These are phyloP conservation scores for Flaveria brownii DNA, from an alignment of 129 eudicot species.

Conservation along the genomic window DNA sequence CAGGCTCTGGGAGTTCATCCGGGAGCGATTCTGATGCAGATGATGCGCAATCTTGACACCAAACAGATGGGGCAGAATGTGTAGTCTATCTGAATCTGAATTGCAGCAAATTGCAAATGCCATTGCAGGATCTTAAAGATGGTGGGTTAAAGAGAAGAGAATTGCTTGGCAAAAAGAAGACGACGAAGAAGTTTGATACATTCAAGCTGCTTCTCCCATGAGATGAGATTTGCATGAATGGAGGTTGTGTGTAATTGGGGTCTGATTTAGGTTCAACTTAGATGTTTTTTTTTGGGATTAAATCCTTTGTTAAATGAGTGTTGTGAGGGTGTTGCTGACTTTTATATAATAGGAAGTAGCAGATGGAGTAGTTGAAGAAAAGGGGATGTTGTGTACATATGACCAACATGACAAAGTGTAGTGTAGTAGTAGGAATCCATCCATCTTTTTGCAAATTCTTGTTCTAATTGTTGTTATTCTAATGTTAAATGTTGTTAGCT, in stretches of 20 bases:
- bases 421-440: conserved; percentile 28
- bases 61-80: neutral
- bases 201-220: neutral
- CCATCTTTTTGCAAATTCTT: conserved; percentile 33
- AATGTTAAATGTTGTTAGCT: neutral
- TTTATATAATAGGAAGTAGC: neutral
- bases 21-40: conserved; percentile 94
- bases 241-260: conserved; percentile 11
- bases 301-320: conserved; percentile 33
- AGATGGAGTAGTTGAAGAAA: conserved; percentile 3
- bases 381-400: conserved; percentile 38
- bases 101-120: conserved; percentile 1
- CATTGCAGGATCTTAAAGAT: conserved; percentile 3
- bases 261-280: conserved; percentile 26
- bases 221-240: conserved; percentile 21
- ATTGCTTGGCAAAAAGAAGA: conserved; percentile 13
- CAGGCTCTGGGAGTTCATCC: conserved; percentile 91
- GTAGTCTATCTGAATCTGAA: neutral
- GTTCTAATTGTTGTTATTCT: conserved; percentile 27
- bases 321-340: conserved; percentile 35
- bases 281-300: conserved; percentile 13
- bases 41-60: conserved; percentile 76
- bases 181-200: neutral
- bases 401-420: conserved; percentile 39
- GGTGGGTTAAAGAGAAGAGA: neutral